Base-by-base conservation (phyloP, 2,329 filamentous ascomycete genomes). In the Fusarium miscanthi region DNA sequence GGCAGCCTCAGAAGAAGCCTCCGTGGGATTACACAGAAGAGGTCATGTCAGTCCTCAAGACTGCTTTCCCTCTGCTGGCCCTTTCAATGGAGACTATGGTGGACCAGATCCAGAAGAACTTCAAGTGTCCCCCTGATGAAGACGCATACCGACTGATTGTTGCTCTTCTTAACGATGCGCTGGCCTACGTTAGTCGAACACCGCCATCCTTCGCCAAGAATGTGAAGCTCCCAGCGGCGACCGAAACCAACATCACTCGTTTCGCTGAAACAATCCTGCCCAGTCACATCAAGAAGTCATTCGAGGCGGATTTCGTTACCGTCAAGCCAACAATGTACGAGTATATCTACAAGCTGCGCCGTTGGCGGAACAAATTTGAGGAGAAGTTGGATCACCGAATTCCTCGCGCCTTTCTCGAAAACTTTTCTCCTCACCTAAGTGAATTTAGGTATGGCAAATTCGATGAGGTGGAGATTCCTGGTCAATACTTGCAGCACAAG, bases 41-140 rank as follows among this genome's bases (percentile, higher is more conserved):
- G 80, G 94, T 99, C 68, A 94, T 97, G 88, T 93, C 94, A 38
- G 93, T 94, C 35, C 90, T 99, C 59, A 98, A 99, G 86, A 98
- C 96, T 11, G 95, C 95, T 0, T 99, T 98, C 86, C 96, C 96
- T 30, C 87, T 99, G 23, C 88, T 99, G 76, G 96, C 97, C 14
- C 85, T 98, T 46, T 98, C 95, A 0, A 98, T 99, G 96, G 96
- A 99, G 84, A 97, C 95, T 1, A 99, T 98, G 94, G 95, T 98
- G 35, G 96, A 99, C 80, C 95, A 98, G 82, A 97, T 99, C 66
- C 93, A 96, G 81, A 98, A 98, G 86, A 93, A 98, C 83, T 99
- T 99, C 89, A 99, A 99, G 84, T 98, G 96, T 78, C 95, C 95
- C 19, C 95, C 95, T 0, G 96, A 99, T 77, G 96, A 99, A 81